Percentiles rank a stretch among this genome's conserved stretches.
These are phyloP conservation scores for Isatis tinctoria DNA, from an alignment of 345 rosid species.

Conservation along the genomic window DNA sequence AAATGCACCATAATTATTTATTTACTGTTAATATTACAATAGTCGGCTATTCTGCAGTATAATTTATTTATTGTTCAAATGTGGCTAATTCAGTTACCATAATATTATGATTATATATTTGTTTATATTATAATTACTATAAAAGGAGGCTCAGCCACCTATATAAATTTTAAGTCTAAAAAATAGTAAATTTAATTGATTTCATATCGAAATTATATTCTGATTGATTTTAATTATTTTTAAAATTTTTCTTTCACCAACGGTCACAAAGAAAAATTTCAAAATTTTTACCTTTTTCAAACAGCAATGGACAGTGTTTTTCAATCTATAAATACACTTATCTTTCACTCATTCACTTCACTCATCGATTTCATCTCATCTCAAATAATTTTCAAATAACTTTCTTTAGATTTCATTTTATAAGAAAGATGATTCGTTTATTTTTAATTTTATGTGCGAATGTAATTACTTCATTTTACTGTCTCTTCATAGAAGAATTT, in stretches of 20 bases:
- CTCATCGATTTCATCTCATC: neutral
- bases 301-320: neutral
- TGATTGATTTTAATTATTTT: no score
- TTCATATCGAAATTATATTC: neutral
- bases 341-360: neutral
- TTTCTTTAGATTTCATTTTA: no score
- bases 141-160: neutral
- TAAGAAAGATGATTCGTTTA: neutral
- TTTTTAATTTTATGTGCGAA: no score
- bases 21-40: no score
- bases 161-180: neutral
- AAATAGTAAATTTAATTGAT: no score
- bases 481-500: no score
- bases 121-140: no score
- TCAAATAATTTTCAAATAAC: neutral
- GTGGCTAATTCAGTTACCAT: neutral
- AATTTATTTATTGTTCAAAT: no score
- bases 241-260: neutral
- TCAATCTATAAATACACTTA: neutral
- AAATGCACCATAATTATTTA: neutral
- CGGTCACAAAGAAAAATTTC: no score
- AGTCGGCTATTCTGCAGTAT: neutral
- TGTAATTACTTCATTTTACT: no score
- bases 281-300: no score
- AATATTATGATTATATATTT: no score